Conservation (phyloP, 345 rosid genomes). For the Citrus hindsii region DNA sequence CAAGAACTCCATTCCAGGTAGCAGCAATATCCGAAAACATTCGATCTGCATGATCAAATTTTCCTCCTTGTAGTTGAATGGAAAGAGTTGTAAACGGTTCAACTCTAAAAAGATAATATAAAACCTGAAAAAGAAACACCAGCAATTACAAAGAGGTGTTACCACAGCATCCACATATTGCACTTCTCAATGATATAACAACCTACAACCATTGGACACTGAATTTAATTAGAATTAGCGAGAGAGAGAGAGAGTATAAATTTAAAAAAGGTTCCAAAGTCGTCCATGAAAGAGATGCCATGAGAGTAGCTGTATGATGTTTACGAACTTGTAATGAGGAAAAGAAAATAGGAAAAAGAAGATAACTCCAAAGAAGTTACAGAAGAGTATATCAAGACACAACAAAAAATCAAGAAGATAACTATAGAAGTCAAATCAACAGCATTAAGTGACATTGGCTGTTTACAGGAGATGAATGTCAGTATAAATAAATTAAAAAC, state of each 20-base stretch:
- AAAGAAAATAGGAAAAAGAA: background rate
- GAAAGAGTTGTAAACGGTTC: conserved; percentile 97
- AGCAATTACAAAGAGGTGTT: conserved; percentile 10
- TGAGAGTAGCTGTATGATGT: background rate
- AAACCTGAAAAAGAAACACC: conserved; percentile 55
- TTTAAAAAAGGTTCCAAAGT: background rate
- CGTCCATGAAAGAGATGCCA: background rate
- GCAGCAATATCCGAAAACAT: conserved; percentile 90
- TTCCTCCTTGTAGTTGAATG: conserved; percentile 98
- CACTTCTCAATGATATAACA: background rate
- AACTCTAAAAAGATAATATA: conserved; percentile 89
- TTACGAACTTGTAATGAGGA: background rate
- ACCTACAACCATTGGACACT: conserved; percentile 5
- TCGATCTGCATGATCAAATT: conserved; percentile 97
- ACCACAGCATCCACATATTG: conserved; percentile 5
- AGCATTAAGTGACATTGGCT: background rate
- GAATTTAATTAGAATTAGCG: background rate
- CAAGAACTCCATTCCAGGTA: conserved; percentile 95
- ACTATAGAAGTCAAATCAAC: background rate
- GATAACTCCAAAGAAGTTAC: background rate
- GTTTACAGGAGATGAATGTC: background rate
- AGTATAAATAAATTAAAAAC: background rate
- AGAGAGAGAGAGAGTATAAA: background rate
- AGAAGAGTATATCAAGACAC: background rate
- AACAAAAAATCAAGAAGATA: background rate